Percentiles rank a stretch among this genome's conserved stretches.
Evolutionary conservation across 106 monocot genomes (phyloP).

Genomic region (Narthecium ossifragum): DNA sequence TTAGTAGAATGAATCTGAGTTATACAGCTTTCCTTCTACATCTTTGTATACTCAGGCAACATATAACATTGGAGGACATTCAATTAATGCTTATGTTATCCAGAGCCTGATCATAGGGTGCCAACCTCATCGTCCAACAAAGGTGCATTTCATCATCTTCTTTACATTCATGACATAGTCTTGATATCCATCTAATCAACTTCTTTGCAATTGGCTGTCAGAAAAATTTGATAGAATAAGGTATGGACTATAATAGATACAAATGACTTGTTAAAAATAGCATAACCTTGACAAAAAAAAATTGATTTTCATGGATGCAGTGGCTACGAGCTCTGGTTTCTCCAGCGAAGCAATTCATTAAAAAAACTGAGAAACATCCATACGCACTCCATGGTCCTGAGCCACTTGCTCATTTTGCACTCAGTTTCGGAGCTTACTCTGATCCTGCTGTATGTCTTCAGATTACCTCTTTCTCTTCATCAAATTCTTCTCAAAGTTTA

Average conservation of each 20-base stretch:
- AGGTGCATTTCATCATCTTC: slow-evolving; percentile 13
- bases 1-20: neutral
- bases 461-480: neutral
- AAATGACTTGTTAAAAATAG: too few relatives aligned
- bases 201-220: neutral
- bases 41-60: slow-evolving; percentile 38
- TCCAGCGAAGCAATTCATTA: slow-evolving; percentile 28
- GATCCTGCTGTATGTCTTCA: slow-evolving; percentile 60
- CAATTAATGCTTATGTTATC: slow-evolving; percentile 64
- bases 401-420: slow-evolving; percentile 80
- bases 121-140: slow-evolving; percentile 40
- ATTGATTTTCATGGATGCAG: slow-evolving; percentile 14
- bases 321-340: slow-evolving; percentile 27
- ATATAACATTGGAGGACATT: slow-evolving; percentile 71
- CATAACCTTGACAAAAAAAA: neutral
- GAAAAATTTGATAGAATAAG: neutral
- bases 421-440: slow-evolving; percentile 60
- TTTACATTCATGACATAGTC: neutral
- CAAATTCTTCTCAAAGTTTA: neutral
- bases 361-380: slow-evolving; percentile 29
- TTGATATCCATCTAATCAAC: too few relatives aligned
- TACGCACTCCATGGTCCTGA: slow-evolving; percentile 54
- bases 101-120: slow-evolving; percentile 62
- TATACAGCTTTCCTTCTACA: neutral
- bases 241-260: too few relatives aligned